Base-by-base conservation (phyloP, 306 rosid genomes). In the Citrullus mucosospermus region DNA sequence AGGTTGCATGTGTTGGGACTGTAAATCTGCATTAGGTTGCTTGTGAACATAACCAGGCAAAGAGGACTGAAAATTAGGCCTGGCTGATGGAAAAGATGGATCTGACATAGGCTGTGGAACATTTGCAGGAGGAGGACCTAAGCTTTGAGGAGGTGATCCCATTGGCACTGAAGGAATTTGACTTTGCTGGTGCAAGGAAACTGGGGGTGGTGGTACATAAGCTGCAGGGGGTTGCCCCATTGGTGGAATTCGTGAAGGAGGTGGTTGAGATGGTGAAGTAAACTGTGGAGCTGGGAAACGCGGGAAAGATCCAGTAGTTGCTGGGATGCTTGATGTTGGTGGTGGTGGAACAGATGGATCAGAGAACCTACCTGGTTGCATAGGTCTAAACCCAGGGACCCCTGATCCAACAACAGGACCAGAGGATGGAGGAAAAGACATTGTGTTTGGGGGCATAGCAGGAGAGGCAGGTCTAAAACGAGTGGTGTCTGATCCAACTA, bases 291-390 rank as follows among this genome's bases (percentile, higher is more conserved):
- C 51, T 32, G 96, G 83, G 78, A 88, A 87, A 20, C 78, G 89
- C 85, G 90, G 91, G 81, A 82, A 88, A 14, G 89, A 78, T 75
- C 86, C 92, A 79, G 70, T 78, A 50, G 81, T 12, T 3, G 91
- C 87, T 0, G 90, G 90, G 54, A 67, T 79, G 84, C 80, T 88
- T 25, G 93, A 78, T 58, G 86, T 13, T 59, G 88, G 88, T 17
- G 88, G 93, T 43, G 87, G 85, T 57, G 96, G 92, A 76, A 90
- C 82, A 9, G 97, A 92, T 14, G 97, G 99, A 83, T 92, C 97
- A 81, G 80, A 88, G 78, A 86, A 92, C 82, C 97, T 86, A 53
- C 82, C 79, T 0, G 88, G 93, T 10, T 86, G 88, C 28, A 82
- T 76, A 82, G 92, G 90, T 80, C 93, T 86, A 85, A 91, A 92